These are phyloP conservation scores for Danielia reshetovae DNA, from an alignment of 805 yeast genomes.

Conservation along the genomic window DNA sequence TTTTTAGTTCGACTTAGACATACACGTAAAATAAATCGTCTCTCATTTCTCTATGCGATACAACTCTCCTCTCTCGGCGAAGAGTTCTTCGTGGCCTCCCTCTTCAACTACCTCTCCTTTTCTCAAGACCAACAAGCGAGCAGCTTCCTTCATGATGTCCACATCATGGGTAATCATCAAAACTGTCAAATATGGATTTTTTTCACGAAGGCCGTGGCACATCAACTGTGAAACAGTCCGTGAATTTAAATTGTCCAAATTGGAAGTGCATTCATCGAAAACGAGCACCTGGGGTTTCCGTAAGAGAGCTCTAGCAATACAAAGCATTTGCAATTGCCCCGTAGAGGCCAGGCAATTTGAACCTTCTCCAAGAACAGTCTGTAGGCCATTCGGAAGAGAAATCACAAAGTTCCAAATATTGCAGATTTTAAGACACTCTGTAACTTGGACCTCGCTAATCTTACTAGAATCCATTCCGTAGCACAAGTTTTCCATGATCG, in stretches of 20 bases:
- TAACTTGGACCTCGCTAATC: no score
- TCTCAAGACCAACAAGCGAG: constrained; percentile 45
- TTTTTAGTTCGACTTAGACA: no score
- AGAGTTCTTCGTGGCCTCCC: constrained; percentile 35
- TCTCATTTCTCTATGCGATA: constrained; percentile 3
- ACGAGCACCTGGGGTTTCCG: constrained; percentile 62
- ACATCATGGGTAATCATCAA: constrained; percentile 72
- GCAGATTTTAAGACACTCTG: constrained; percentile 34
- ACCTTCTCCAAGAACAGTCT: constrained; percentile 54
- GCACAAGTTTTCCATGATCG: constrained; percentile 64
- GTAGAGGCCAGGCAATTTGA: constrained; percentile 60
- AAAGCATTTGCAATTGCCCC: constrained; percentile 85
- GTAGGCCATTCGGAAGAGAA: constrained; percentile 53
- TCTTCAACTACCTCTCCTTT: constrained; percentile 46
- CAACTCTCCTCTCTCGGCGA: constrained; percentile 22
- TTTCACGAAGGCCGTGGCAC: constrained; percentile 13
- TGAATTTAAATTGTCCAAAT: constrained; percentile 68
- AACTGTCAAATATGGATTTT: constrained; percentile 31
- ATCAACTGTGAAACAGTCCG: constrained; percentile 49
- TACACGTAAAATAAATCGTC: no score
- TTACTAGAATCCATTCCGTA: constrained; percentile 60
- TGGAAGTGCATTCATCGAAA: constrained; percentile 88
- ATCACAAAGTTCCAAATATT: constrained; percentile 53
- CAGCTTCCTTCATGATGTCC: constrained; percentile 60
- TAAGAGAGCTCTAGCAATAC: constrained; percentile 77